Conservation (phyloP, 768 basidiomycete genomes). For the Russula dissimulans region DNA sequence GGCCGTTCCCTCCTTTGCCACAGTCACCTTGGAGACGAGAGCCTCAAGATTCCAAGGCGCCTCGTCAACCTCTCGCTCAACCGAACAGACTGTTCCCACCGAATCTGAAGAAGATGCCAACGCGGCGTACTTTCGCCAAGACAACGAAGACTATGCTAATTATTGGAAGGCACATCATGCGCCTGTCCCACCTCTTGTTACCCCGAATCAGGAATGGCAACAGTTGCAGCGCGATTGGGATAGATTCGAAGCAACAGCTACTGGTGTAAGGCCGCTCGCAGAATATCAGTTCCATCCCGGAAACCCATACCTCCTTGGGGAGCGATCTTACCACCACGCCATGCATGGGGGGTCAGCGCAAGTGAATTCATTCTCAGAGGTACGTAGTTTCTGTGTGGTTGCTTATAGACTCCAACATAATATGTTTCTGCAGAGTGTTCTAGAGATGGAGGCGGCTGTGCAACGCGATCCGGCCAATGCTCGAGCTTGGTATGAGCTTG, state of each 20-base stretch:
- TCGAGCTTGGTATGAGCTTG: conserved; percentile 81
- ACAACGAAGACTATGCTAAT: conserved; percentile 54
- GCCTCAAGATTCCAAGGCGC: neutral
- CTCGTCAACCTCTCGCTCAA: neutral
- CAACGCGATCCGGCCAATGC: conserved; percentile 67
- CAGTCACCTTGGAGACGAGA: neutral
- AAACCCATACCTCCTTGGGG: conserved; percentile 70
- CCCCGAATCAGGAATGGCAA: conserved; percentile 42
- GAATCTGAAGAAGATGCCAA: conserved; percentile 33
- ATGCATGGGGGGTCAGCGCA: conserved; percentile 22
- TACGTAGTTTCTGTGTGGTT: conserved; percentile 22
- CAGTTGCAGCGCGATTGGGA: conserved; percentile 74
- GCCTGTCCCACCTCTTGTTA: neutral
- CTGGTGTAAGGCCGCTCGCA: conserved; percentile 48
- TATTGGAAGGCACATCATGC: conserved; percentile 46
- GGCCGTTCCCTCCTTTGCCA: conserved; percentile 23
- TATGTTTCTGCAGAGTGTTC: conserved; percentile 50
- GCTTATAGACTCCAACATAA: neutral
- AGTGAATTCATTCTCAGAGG: conserved; percentile 30
- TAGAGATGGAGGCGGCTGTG: conserved; percentile 85
- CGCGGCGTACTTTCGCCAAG: conserved; percentile 62
- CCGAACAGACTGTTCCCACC: neutral
- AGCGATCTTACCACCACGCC: conserved; percentile 41
- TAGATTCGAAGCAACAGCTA: conserved; percentile 60
- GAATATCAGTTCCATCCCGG: conserved; percentile 65